Conservation (phyloP, 192 early-diverging fungal genomes). For the Radiomyces spectabilis region DNA sequence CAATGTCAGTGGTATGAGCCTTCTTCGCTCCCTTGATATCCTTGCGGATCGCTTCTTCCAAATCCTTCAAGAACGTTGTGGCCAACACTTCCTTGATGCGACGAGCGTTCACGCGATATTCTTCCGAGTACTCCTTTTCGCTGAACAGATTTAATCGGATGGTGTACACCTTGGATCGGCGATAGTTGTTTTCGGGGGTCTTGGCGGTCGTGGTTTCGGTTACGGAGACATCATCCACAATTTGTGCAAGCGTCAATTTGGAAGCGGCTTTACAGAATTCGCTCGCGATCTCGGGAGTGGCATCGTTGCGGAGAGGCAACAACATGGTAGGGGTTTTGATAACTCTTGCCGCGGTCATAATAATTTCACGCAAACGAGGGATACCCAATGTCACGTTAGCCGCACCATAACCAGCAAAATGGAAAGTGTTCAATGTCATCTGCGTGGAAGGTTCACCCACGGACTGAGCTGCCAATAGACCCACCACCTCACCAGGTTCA, state of each 20-base stretch:
- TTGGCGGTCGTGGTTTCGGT: constrained; percentile 63
- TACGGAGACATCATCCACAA: constrained; percentile 83
- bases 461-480: constrained; percentile 92
- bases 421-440: constrained; percentile 99
- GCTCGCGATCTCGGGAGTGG: constrained; percentile 55
- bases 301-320: constrained; percentile 62
- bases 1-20: constrained; percentile 24
- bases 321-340: constrained; percentile 94
- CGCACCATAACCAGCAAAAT: constrained; percentile 94
- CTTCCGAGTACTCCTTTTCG: constrained; percentile 62
- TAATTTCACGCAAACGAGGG: constrained; percentile 97
- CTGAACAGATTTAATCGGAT: constrained; percentile 84
- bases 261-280: constrained; percentile 67
- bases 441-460: constrained; percentile 99
- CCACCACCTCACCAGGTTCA: constrained; percentile 97
- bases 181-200: constrained; percentile 27
- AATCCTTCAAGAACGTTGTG: constrained; percentile 56
- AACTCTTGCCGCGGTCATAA: constrained; percentile 92
- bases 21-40: constrained; percentile 62
- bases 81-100: constrained; percentile 75
- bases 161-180: constrained; percentile 69
- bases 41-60: constrained; percentile 71
- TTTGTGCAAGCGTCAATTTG: constrained; percentile 69
- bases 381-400: constrained; percentile 99
- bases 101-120: constrained; percentile 61